Conservation (phyloP, 1,139 yeast genomes). For the Hyphopichia burtonii region DNA sequence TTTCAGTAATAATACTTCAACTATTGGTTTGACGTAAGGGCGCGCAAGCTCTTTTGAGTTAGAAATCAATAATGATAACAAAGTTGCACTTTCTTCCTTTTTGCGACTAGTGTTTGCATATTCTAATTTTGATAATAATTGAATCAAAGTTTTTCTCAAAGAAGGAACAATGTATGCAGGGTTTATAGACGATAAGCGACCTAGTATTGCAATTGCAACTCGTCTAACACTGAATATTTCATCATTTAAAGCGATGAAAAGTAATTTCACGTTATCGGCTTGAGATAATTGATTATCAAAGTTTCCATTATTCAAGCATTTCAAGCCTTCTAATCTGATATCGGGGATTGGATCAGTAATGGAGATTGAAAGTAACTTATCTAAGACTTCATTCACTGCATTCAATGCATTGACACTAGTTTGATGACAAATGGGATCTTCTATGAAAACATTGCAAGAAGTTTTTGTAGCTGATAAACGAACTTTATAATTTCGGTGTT, state of each 20-base stretch:
- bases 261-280: conserved; percentile 80
- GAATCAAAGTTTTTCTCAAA: conserved; percentile 79
- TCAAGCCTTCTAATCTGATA: conserved; percentile 75
- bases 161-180: conserved; percentile 97
- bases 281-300: conserved; percentile 94
- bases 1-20: conserved; percentile 77
- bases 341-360: conserved; percentile 90
- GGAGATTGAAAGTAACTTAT: conserved; percentile 74
- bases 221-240: conserved; percentile 82
- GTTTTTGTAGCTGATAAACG: conserved; percentile 85
- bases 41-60: conserved; percentile 78
- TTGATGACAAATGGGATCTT: conserved; percentile 83
- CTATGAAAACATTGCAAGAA: conserved; percentile 72
- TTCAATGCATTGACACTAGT: conserved; percentile 80
- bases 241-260: conserved; percentile 89
- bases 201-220: conserved; percentile 77
- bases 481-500: conserved; percentile 75
- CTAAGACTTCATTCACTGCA: conserved; percentile 83
- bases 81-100: conserved; percentile 83
- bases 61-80: conserved; percentile 70
- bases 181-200: conserved; percentile 79
- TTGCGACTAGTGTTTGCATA: conserved; percentile 74
- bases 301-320: conserved; percentile 55
- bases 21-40: conserved; percentile 88
- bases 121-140: conserved; percentile 79